Evolutionary conservation across 768 basidiomycete species (phyloP), one percentile per base, ranked within the genome.

Genomic region (Pleurotus pulmonarius): DNA sequence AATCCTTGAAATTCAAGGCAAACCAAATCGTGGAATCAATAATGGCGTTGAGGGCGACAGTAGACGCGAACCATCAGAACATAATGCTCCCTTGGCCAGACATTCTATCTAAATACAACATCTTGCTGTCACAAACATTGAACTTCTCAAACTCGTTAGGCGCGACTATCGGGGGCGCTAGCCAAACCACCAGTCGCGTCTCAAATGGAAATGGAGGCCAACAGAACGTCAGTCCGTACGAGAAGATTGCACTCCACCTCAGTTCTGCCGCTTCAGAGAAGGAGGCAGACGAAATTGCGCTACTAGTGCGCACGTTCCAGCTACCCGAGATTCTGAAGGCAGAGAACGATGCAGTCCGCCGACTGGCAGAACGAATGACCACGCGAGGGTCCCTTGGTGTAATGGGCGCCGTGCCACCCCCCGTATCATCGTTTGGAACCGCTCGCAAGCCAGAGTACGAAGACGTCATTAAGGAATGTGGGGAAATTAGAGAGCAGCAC

Each of bases 51-150:
- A 85, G 85, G 56, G 75, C 80, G 52, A 86, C 81, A 5, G 74
- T 92, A 61, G 85, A 89, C 53, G 75, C 73, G 5, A 80, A 79
- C 11, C 76, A 82, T 38, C 78, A 75, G 44, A 72, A 71, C 38
- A 74, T 66, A n/a, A 90, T 92, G 84, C 85, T 87, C 2, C 70
- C 88, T 6, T 93, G 92, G 92, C 92, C 91, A 2, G 91, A 93
- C 64, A 83, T 94, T 55, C 77, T 93, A 54, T 85, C 87, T 12
- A 92, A 92, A 74, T 93, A 92, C 80, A 92, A 86, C 62, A 79
- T 90, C 60, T 78, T 94, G 24, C 80, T 93, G 55, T 90, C 89
- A 0, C 92, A 93, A 64, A 90, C 89, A 0, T 88, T 90, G 65
- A 87, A 79, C 61, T 85, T 94, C 62, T 87, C 86, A 44, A 83